Evolutionary conservation across 2,329 filamentous ascomycete species (phyloP), one percentile per base, ranked within the genome.

Genomic region (Colletotrichum navitas): DNA sequence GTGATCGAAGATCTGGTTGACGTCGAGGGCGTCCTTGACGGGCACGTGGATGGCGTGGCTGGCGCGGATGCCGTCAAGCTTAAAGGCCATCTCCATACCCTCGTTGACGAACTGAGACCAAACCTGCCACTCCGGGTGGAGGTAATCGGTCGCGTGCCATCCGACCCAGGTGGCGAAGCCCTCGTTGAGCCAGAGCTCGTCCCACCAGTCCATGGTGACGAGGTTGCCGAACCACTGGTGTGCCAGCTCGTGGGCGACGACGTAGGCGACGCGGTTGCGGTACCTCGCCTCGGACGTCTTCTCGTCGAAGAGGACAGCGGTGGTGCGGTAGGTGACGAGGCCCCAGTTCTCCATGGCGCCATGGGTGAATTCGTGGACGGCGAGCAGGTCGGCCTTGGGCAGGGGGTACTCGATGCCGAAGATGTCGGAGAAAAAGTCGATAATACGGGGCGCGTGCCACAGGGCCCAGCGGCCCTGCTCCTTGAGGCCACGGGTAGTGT

Each of bases 141-240:
- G 90, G 79, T 97, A 89, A 79, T 98, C 94, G 70, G 95, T 90
- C 12, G 94, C 95, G 73, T 95, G 88, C 95, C 95, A 99, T 63
- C 95, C 96, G 54, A 98, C 95, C 95, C 95, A 98, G 3, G 96
- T 99, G 52, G 96, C 96, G 79, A 99, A 99, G 16, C 95, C 95
- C 82, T 98, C 95, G 78, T 97, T 97, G 63, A 97, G 88, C 94
- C 94, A 97, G 51, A 96, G 88, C 83, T 97, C 93, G 79, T 92
- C 94, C 94, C 93, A 96, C 94, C 94, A 97, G 81, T 97, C 94
- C 94, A 97, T 97, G 7, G 95, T 97, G 54, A 97, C 94, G 14
- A 97, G 88, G 80, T 97, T 97, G 47, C 94, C 94, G 77, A 97
- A 97, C 95, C 95, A 97, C 83, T 97, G 94, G 79, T 97, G 94